Evolutionary conservation across 2,329 filamentous ascomycete species (phyloP).

Genomic region (Hypoxylon sp.): DNA sequence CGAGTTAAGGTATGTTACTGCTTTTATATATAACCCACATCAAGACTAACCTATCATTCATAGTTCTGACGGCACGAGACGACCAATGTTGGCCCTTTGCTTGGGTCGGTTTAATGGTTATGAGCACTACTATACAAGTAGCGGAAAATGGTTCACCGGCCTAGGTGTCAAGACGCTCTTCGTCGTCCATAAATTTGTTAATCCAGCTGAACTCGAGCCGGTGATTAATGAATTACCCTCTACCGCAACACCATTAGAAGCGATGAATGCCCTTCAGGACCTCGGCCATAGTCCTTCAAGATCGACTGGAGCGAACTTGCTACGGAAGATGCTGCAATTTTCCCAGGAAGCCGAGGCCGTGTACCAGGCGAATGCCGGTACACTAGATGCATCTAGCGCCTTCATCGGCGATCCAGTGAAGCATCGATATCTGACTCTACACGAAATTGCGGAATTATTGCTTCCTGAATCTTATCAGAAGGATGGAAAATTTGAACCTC

Average conservation of each 20-base stretch:
- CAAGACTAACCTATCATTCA: conserved; percentile 30
- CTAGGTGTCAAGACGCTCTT: conserved; percentile 63
- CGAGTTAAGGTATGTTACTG: conserved; percentile 60
- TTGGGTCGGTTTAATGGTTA: conserved; percentile 66
- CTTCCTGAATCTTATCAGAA: conserved; percentile 57
- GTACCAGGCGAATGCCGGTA: conserved; percentile 64
- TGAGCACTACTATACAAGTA: conserved; percentile 69
- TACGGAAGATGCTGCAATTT: conserved; percentile 66
- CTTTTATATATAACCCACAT: background rate
- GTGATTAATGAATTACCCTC: conserved; percentile 58
- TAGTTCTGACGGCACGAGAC: conserved; percentile 58
- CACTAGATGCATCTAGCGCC: conserved; percentile 63
- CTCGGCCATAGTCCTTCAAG: conserved; percentile 61
- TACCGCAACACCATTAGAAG: conserved; percentile 47
- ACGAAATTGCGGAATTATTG: conserved; percentile 65
- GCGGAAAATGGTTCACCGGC: conserved; percentile 66
- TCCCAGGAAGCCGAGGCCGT: conserved; percentile 59
- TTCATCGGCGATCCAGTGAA: conserved; percentile 58
- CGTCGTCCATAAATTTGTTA: conserved; percentile 64
- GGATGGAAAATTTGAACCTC: conserved; percentile 59
- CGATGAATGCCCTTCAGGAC: conserved; percentile 58
- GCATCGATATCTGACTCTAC: conserved; percentile 64
- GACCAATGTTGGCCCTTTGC: conserved; percentile 67
- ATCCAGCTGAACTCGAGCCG: conserved; percentile 59
- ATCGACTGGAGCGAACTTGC: conserved; percentile 59